Evolutionary conservation across 2,329 filamentous ascomycete genomes (phyloP), one percentile per base, ranked within the genome.

Genomic region (Botryotinia calthae): DNA sequence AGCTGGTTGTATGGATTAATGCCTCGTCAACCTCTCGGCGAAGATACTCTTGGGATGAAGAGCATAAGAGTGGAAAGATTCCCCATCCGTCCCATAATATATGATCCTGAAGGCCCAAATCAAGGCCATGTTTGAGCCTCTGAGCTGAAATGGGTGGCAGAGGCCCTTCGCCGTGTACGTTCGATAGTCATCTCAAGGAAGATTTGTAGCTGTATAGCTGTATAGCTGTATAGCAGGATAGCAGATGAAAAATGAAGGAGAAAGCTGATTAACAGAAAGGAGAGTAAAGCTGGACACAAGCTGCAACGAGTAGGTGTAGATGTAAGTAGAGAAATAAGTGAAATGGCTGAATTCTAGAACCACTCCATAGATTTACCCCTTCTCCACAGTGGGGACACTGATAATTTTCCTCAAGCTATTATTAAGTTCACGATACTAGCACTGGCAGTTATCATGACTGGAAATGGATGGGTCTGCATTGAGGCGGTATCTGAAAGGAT

Each of bases 351-450:
- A 70, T 40, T 64, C 58, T 70, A 70, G 58, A 70, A 63, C 31
- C 31, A 51, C n/a, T 68, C 54, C 37, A 37, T 34, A 25, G 20
- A 34, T 20, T 40, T 48, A 20, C 31, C n/a, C 28, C 25, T 48
- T 63, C 67, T 46, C 68, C 68, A 70, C 68, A 40, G 56, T 70
- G 68, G 68, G 63, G 25, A 48, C 28, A 25, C n/a, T 58, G 28
- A 63, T 25, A 51, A 63, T 48, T 63, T 37, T 34, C 34, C 59
- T 42, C 37, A 20, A n/a, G 59, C 34, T 62, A 56, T 28, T 56
- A 56, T 56, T 28, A 31, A 56, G 51, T 28, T 28, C 14, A 28
- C n/a, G 28, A 62, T 63, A 20, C 31, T 16, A 70, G 58, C 40
- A 70, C 40, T 48, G 28, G 56, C 31, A 70, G 31, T 37, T 46